Percentiles rank a stretch among this genome's conserved stretches.
These are phyloP conservation scores for Naganishia cerealis DNA, from an alignment of 1,284 basidiomycete genomes.

Conservation along the genomic window DNA sequence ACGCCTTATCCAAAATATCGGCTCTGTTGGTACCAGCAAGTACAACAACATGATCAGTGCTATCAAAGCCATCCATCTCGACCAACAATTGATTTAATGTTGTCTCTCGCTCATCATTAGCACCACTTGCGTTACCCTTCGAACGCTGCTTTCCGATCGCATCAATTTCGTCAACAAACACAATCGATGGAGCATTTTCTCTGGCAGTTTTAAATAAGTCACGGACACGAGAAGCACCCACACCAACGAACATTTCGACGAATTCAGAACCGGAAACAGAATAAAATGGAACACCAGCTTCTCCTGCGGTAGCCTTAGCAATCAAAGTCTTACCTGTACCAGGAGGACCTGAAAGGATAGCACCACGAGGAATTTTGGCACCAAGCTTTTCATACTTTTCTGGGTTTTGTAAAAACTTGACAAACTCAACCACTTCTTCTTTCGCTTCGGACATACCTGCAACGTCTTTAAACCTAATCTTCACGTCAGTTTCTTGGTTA, in stretches of 20 bases:
- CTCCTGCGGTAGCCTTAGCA: constrained; percentile 96
- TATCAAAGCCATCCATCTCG: constrained; percentile 99
- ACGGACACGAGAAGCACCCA: constrained; percentile 93
- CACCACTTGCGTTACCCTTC: constrained; percentile 90
- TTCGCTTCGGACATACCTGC: too few species aligned
- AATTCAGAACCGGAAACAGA: constrained; percentile 99
- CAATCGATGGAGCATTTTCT: constrained; percentile 97
- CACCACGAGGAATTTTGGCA: constrained; percentile 97
- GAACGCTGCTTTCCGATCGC: constrained; percentile 95
- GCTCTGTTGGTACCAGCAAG: constrained; percentile 95
- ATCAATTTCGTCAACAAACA: constrained; percentile 97
- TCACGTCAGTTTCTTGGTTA: too few species aligned
- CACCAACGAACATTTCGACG: constrained; percentile 99
- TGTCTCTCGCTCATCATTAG: constrained; percentile 96
- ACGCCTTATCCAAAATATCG: constrained; percentile 89
- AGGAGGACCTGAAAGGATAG: constrained; percentile 95
- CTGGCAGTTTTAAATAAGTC: constrained; percentile 96
- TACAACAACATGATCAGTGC: constrained; percentile 92
- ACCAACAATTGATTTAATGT: constrained; percentile 97
- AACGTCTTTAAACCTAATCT: too few species aligned
- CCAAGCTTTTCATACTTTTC: constrained; percentile 93
- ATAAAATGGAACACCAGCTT: constrained; percentile 95
- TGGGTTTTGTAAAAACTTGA: too few species aligned
- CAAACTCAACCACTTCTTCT: too few species aligned
- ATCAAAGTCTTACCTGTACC: constrained; percentile 98